Base-by-base conservation (phyloP, 176 grass and related monocot genomes). In the Lolium perenne region DNA sequence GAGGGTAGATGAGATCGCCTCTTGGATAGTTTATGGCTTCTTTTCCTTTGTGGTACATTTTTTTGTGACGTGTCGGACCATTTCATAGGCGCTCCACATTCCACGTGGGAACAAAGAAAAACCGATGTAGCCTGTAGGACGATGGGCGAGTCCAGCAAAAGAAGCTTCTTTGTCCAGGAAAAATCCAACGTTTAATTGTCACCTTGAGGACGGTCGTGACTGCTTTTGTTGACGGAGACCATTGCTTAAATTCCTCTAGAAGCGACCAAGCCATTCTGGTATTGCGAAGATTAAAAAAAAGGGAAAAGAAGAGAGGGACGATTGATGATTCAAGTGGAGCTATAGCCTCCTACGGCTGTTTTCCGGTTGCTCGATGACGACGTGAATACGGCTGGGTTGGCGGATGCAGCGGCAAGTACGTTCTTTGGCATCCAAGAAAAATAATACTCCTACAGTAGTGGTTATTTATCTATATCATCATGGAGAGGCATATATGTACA, bases 161-260 rank as follows among this genome's bases (percentile, higher is more conserved):
- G 38, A 0, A 29, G 15, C 38, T 78, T 6, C 5, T 23, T 22
- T 21, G 29, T 3, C 13, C 49, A 8, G 8, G 51, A 8, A 1
- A 7, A 72, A 32, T 62, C 29, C 49, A n/a, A 7, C 21, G 54
- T 25, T 35, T 38, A 66, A 35, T 16, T 55, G 16, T 73, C 26
- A 46, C n/a, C 20, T 47, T 45, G 9, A 54, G 14, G 51, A 54
- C 51, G 21, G 7, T 74, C 1, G 9, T 38, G 10, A 55, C 43
- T 35, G n/a, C 76, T 65, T 87, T 79, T 49, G 51, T 48, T 71
- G 80, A 83, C 64, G 84, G 6, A 57, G 67, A 79, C 22, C 8
- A 21, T 12, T 1, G 2, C 35, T 87, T 56, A 78, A 78, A 32
- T 49, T 59, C 59, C 17, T 83, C 65, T 23, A 7, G 8, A 76